Evolutionary conservation across 306 rosid species (phyloP), one percentile per base, ranked within the genome.

Genomic region (Ceratonia siliqua): DNA sequence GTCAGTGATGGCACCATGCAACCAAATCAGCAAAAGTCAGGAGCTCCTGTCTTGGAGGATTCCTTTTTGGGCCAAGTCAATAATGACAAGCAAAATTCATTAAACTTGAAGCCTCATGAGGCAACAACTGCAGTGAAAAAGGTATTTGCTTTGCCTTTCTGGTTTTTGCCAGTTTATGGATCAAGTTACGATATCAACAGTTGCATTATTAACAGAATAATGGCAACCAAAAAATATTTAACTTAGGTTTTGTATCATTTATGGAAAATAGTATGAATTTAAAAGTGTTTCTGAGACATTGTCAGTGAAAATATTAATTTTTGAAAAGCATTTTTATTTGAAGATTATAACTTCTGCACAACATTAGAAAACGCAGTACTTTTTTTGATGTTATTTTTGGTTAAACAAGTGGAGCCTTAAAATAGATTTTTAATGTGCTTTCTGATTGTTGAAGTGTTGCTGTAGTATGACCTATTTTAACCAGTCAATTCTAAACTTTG

Each of bases 1-100:
- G 72, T 78, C 13, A 88, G 81, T 24, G 93, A 84, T 58, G 78
- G 75, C 65, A 45, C 54, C 22, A 18, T 73, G 81, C 91, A 64
- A 83, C 74, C 83, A 21, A 88, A 79, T 87, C 93, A 85, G 38
- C 88, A 85, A 68, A 83, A 81, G 56, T 73, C 86, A 39, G 88
- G 85, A 56, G 82, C 78, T 3, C 81, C 85, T 68, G 88, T 64
- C 27, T 72, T 87, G 85, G 91, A 79, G 63, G 94, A 89, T 70
- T 82, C 90, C 73, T 83, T 83, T 83, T 68, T 79, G 68, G 79
- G 71, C 58, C 84, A 50, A 35, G 57, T 46, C 35, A 84, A 84
- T 49, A 86, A 77, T 64, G 85, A 85, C 64, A 79, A 85, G 70
- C 92, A 67, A 42, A 80, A 84, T 76, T 69, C 70, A 48, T 65